Base-by-base conservation (phyloP, 345 rosid species). In the Camelina sativa region DNA sequence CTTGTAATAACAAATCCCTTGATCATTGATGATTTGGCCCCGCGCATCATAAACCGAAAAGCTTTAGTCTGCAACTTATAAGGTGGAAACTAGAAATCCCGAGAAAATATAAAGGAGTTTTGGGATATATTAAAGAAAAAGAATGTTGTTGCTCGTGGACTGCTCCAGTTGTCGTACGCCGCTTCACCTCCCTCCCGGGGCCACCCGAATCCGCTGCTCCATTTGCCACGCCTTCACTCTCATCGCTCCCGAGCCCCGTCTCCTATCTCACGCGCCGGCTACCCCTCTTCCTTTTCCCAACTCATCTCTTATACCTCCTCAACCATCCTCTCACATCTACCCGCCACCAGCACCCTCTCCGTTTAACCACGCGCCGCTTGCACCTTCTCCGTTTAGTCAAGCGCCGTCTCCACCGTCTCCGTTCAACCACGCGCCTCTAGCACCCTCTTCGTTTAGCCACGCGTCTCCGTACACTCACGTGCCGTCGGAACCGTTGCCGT, bases 121-220 rank as follows among this genome's bases (percentile, higher is more conserved):
- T 5, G 20, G 5, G 20, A 13, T 28, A 32, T 4, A 13, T 23
- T 1, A 8, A 30, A 25, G 1, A 6, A 12, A 41, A 64, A 1
- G 22, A 73, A 28, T 86, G 91, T 20, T 78, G 15, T 62, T 85
- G 82, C 76, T 89, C 3, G 88, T 89, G 3, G 61, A 93, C 83
- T 93, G 98, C 75, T 89, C 97, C 0, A 76, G 76, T 63, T 91
- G 97, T 84, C 88, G 41, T 53, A 83, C 86, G 8, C 84, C 94
- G 17, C 78, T 89, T 38, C 91, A 84, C 76, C 90, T 86, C 1
- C 96, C 96, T 13, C 77, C 86, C 1, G 92, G 86, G 3, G 97
- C 89, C 47, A 54, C 54, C 47, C 84, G 88, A 20, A 91, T 93
- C 62, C 86, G 91, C 80, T 93, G 98, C 80, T 80, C 82, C 76